These are phyloP conservation scores for Monosporascus sp. DNA, from an alignment of 2,329 filamentous ascomycete genomes.

Conservation along the genomic window DNA sequence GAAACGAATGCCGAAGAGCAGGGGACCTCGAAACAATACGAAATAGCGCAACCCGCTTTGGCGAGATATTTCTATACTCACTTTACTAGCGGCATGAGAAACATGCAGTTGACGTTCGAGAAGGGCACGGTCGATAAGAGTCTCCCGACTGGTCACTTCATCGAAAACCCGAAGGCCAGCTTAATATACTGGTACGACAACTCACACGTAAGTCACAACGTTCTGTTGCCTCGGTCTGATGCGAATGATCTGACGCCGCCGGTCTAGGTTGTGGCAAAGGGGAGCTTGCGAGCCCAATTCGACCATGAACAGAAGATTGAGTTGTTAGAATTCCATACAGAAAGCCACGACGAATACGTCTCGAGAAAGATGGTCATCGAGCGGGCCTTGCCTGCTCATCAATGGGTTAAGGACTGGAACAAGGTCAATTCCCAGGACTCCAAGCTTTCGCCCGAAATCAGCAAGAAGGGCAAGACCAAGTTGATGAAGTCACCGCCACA, in stretches of 20 bases:
- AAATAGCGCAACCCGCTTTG: slow-evolving; percentile 76
- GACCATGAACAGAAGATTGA: slow-evolving; percentile 77
- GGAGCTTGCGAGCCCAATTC: slow-evolving; percentile 73
- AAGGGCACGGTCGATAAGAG: slow-evolving; percentile 52
- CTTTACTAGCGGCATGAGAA: slow-evolving; percentile 79
- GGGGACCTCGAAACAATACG: slow-evolving; percentile 69
- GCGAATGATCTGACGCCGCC: slow-evolving; percentile 19
- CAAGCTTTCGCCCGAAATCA: slow-evolving; percentile 61
- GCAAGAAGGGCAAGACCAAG: slow-evolving; percentile 59
- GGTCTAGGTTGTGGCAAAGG: slow-evolving; percentile 67
- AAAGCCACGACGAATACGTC: slow-evolving; percentile 76
- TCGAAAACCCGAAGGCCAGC: slow-evolving; percentile 72
- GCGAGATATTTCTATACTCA: slow-evolving; percentile 87
- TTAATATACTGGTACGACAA: slow-evolving; percentile 87
- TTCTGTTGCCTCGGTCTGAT: background rate
- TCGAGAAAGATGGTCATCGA: slow-evolving; percentile 62
- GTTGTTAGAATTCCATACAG: slow-evolving; percentile 74
- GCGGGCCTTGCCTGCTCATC: slow-evolving; percentile 56
- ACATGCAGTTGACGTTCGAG: slow-evolving; percentile 81
- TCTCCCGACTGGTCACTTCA: slow-evolving; percentile 61
- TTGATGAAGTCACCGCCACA: slow-evolving; percentile 55
- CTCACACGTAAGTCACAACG: slow-evolving; percentile 62
- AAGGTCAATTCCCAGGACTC: slow-evolving; percentile 52
- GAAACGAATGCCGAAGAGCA: slow-evolving; percentile 42
- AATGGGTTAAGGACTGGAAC: slow-evolving; percentile 63